These are phyloP conservation scores for Russula sp. DNA, from an alignment of 768 basidiomycete genomes.

Conservation along the genomic window DNA sequence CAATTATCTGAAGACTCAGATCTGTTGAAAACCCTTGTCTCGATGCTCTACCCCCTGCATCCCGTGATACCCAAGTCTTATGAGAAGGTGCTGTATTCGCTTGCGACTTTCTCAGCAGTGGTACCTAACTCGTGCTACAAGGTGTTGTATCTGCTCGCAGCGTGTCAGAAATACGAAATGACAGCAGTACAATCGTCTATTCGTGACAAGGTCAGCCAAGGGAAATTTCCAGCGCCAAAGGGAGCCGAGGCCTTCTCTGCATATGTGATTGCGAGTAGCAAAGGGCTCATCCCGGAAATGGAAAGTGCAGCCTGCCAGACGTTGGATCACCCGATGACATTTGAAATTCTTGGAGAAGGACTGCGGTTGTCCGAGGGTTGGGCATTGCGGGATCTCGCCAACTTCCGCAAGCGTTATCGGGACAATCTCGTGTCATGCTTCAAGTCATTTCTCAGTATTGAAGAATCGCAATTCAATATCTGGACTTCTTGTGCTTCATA, in stretches of 20 bases:
- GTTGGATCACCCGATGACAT: not conserved
- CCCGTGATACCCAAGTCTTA: slow-evolving; percentile 4
- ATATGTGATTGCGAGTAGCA: not conserved
- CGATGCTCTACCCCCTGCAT: slow-evolving; percentile 11
- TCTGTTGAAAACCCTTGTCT: not conserved
- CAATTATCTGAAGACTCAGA: not conserved
- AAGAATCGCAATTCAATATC: too few species aligned
- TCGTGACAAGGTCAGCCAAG: not conserved
- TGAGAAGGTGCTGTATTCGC: not conserved
- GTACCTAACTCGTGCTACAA: not conserved
- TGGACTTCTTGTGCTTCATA: too few species aligned
- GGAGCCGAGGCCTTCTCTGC: not conserved
- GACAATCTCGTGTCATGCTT: not conserved
- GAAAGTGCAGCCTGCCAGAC: not conserved
- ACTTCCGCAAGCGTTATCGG: not conserved
- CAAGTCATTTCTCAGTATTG: not conserved
- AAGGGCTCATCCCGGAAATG: not conserved
- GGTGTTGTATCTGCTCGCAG: slow-evolving; percentile 17
- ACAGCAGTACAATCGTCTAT: slow-evolving; percentile 2
- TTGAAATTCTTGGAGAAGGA: not conserved
- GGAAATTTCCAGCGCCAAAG: not conserved
- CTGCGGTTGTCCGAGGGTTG: not conserved
- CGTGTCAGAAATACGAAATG: slow-evolving; percentile 33
- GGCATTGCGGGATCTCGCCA: not conserved
- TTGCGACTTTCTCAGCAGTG: too few species aligned